Evolutionary conservation across 2,329 filamentous ascomycete genomes (phyloP), one percentile per base, ranked within the genome.

Genomic region (Fusarium verticillioides): DNA sequence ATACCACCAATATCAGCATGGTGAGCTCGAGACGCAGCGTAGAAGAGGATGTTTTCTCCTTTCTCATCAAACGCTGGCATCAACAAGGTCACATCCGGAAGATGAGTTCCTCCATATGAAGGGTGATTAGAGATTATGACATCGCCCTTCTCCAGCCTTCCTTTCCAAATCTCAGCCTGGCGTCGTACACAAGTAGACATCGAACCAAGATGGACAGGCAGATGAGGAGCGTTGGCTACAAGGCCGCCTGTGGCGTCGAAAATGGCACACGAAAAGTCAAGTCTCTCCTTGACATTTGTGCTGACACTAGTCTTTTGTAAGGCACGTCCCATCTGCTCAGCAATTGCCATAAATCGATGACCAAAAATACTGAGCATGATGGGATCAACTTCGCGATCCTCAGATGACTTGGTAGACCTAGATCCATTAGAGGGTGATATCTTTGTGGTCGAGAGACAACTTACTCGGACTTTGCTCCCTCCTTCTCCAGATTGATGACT

Each of bases 1-100:
- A 95, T 94, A 13, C 93, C 93, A 18, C 93, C 93, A 73, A 96
- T 95, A 77, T 96, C 93, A n/a, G 93, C 93, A 77, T 96, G 93
- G 76, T 96, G 93, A 1, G 93, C 93, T 61, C 93, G 88, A 7
- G 92, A 94, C 0, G 93, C 93, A 4, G 94, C 93, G 73, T 95
- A 96, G 81, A 96, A 96, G 57, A 95, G 88, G 60, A 95, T 94
- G 4, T 93, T 88, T 56, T 92, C 88, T 7, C 90, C 90, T 43
- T 81, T 80, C 7, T 81, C 79, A 60, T 90, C 91, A 82, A 95
- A 96, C 0, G 93, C 93, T 0, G 93, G 93, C 26, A 93, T 95
- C 63, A 95, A 88, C 42, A 95, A 91, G 0, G 93, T 96, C 64
- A 96, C 93, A 78, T 96, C 93, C 1, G 93, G 93, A 39, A 96